Conservation (phyloP, 768 basidiomycete genomes). For the Russula sp. region DNA sequence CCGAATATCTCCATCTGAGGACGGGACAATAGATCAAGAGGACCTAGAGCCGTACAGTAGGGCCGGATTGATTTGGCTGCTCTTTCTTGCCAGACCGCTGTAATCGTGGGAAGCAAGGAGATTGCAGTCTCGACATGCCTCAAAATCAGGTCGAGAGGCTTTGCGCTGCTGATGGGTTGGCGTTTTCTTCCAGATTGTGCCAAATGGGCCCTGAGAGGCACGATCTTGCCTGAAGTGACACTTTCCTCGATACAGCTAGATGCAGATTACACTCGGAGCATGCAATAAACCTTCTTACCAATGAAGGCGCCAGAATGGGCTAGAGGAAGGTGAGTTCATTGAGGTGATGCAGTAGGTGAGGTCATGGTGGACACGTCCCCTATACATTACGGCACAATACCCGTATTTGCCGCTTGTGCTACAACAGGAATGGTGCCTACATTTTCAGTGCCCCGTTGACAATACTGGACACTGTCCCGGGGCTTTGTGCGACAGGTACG, state of each 20-base stretch:
- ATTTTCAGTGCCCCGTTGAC: not conserved
- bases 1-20: slow-evolving; percentile 19
- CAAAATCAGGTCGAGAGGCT: not conserved
- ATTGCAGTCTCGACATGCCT: not conserved
- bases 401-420: not conserved
- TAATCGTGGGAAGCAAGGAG: not conserved
- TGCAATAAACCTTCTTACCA: not conserved
- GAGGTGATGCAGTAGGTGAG: slow-evolving; percentile 15
- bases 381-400: slow-evolving; percentile 12
- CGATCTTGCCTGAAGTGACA: not conserved
- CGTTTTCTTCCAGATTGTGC: not conserved
- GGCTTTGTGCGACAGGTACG: not conserved
- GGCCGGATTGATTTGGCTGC: not conserved
- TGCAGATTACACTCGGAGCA: not conserved
- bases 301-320: not conserved
- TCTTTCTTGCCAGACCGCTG: not conserved
- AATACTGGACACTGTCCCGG: not conserved
- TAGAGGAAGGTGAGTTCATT: slow-evolving; percentile 2
- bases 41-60: not conserved
- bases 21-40: not conserved
- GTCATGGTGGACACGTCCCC: not conserved
- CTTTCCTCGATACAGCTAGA: slow-evolving; percentile 12
- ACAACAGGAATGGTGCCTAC: slow-evolving; percentile 2
- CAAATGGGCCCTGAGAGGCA: not conserved
- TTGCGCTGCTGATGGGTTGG: not conserved